phyloP scores from a whole-genome alignment of 2,329 filamentous ascomycete species.

The Byssoonygena ceratinophila region DNA sequence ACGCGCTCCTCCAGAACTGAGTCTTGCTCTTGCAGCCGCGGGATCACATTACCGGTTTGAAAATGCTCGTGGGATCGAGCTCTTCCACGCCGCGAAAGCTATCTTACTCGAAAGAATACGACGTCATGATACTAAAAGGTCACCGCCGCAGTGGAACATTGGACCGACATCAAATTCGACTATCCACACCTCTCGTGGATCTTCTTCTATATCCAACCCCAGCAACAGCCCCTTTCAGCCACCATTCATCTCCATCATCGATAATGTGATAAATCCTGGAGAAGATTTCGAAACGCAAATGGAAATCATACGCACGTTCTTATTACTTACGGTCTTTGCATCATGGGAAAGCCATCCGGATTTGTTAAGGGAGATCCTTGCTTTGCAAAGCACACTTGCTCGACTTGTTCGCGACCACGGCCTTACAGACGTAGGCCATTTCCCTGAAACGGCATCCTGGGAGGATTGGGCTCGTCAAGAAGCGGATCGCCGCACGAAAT shows the following conservation, averaged over 20 bases:
- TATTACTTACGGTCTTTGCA: constrained; percentile 48
- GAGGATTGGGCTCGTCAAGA: constrained; percentile 46
- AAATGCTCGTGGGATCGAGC: constrained; percentile 43
- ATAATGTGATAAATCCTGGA: constrained; percentile 26
- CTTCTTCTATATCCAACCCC: constrained; percentile 35
- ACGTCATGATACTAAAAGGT: constrained; percentile 39
- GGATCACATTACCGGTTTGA: constrained; percentile 42
- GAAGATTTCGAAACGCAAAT: constrained; percentile 40
- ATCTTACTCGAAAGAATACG: constrained; percentile 45
- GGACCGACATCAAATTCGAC: constrained; percentile 27
- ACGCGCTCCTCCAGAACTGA: constrained; percentile 39
- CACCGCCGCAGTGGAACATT: constrained; percentile 35
- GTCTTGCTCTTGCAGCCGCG: constrained; percentile 43
- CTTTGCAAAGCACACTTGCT: constrained; percentile 47
- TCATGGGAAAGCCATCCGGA: constrained; percentile 51
- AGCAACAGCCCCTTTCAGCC: constrained; percentile 37
- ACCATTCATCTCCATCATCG: constrained; percentile 26
- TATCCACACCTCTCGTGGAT: constrained; percentile 32
- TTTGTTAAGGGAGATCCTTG: constrained; percentile 47
- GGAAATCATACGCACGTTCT: constrained; percentile 42
- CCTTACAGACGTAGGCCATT: constrained; percentile 28
- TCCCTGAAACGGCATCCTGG: constrained; percentile 41
- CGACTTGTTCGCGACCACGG: constrained; percentile 47
- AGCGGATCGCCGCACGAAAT: constrained; percentile 44
- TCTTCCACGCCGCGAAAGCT: constrained; percentile 48